Base-by-base conservation (phyloP, 495 filamentous ascomycete genomes). In the Penicillium goetzii region DNA sequence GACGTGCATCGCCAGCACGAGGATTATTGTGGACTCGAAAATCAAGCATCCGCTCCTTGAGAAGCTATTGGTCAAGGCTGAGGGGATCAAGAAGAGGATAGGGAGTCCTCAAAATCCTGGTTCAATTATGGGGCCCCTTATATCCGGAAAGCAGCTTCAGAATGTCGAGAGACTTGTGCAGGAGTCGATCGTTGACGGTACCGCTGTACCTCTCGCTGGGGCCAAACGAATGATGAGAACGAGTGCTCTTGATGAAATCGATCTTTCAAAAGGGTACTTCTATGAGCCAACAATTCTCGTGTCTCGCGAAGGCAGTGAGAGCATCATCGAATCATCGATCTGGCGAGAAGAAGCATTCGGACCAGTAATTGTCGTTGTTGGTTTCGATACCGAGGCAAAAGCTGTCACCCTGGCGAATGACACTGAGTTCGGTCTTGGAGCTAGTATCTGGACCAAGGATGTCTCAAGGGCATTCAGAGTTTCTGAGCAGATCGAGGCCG, bases 1-100 rank as follows among this genome's bases (percentile, higher is more conserved):
- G 74, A 88, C 85, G 0, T 88, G 86, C 61, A 81, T 88, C 15
- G 85, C 85, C 2, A 85, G 84, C 17, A 88, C 84, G 47, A 76
- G 86, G 34, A 78, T 89, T 41, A 73, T 88, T 34, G 83, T 86
- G 34, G 78, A 87, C 41, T 69, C 75, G 34, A 77, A 70, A 0
- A 74, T 87, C 12, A 73, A 82, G 50, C 67, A 77, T 3, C 60
- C 67, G 28, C 71, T 64, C 15, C 26, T 73, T 43, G 53, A 81
- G 21, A 75, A 68, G 54, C 61, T 71, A n/a, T 80, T 80, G 56
- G 71, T 69, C 3, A 82, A 83, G 51, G 67, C 78, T 64, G 61
- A 71, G 47, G 59, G 76, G 65, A 72, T 72, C 64, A 79, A 74
- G 19, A 71, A 59, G 61, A 68, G 49, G 62, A 79, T 80, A 61